Conservation (phyloP, 257 asterid genomes). For the Ehretia macrophylla region DNA sequence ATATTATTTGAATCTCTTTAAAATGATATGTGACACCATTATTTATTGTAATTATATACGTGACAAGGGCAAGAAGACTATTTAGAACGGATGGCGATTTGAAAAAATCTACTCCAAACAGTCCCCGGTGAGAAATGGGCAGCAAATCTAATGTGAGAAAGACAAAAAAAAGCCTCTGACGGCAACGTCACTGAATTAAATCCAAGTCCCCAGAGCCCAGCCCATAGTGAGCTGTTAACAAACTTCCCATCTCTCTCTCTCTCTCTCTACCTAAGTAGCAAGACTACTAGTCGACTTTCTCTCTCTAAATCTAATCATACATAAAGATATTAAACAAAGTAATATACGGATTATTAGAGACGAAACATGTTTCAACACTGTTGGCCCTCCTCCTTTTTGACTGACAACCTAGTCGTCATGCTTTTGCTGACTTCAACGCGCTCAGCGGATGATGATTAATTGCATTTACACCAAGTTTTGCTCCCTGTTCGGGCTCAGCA, state of each 20-base stretch:
- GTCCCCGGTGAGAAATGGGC: too few species aligned
- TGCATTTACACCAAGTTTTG: not conserved
- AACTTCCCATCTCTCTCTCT: not conserved
- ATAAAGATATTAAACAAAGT: not conserved
- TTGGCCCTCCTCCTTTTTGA: not conserved
- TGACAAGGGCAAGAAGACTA: too few species aligned
- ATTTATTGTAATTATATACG: too few species aligned
- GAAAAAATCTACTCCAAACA: too few species aligned
- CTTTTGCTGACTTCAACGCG: not conserved
- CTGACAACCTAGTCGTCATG: not conserved
- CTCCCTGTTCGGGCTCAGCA: too few species aligned
- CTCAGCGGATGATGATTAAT: not conserved
- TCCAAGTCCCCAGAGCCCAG: not conserved
- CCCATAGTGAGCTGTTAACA: not conserved
- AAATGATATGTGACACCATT: too few species aligned
- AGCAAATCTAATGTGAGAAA: not conserved
- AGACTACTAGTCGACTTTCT: not conserved
- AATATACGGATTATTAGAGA: not conserved
- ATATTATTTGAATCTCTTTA: too few species aligned
- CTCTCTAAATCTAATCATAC: too few species aligned
- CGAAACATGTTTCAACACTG: not conserved
- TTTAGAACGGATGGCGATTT: too few species aligned
- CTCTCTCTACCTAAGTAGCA: not conserved
- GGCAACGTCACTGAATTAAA: not conserved
- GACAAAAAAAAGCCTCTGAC: not conserved